A percentile compares a stretch with the other conserved stretches of the same genome.
Evolutionary conservation across 768 basidiomycete species (phyloP).

Genomic region (Rhodotorula babjevae): DNA sequence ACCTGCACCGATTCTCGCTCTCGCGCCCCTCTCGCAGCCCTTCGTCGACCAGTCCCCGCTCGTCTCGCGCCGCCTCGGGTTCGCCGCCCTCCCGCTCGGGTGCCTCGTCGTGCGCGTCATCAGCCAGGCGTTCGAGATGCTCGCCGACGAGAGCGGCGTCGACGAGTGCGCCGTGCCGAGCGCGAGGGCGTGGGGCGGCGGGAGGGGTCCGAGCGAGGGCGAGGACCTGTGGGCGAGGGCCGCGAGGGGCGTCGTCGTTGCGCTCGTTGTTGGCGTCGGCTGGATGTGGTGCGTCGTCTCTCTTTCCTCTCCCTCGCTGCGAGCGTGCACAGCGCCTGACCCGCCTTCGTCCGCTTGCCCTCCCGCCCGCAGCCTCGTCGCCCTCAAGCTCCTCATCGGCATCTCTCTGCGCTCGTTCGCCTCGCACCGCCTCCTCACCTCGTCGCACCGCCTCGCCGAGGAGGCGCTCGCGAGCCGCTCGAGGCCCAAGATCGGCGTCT

Average conservation of each 20-base stretch:
- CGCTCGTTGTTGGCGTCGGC: slow-evolving; percentile 56
- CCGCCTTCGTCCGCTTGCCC: background rate
- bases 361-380: slow-evolving; percentile 26
- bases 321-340: background rate
- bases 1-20: too few relatives aligned
- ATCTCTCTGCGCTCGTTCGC: slow-evolving; percentile 49
- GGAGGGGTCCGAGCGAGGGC: slow-evolving; percentile 9
- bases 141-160: slow-evolving; percentile 41
- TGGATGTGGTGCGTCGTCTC: slow-evolving; percentile 72
- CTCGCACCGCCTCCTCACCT: slow-evolving; percentile 37
- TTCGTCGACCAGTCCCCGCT: slow-evolving; percentile 94
- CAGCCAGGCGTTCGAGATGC: slow-evolving; percentile 50
- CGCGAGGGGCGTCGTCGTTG: slow-evolving; percentile 12
- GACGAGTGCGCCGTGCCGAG: slow-evolving; percentile 41
- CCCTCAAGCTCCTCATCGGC: slow-evolving; percentile 82
- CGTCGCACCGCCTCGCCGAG: slow-evolving; percentile 43
- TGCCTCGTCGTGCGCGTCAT: slow-evolving; percentile 57
- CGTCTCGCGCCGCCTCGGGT: slow-evolving; percentile 87
- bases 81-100: slow-evolving; percentile 85
- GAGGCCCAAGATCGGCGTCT: slow-evolving; percentile 47
- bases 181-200: too few relatives aligned
- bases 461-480: slow-evolving; percentile 48
- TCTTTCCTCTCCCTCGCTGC: background rate
- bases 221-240: slow-evolving; percentile 10
- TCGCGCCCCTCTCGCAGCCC: slow-evolving; percentile 52